A percentile compares a stretch with the other conserved stretches of the same genome.
phyloP scores from a whole-genome alignment of 2,329 filamentous ascomycete genomes.

The Capronia epimyces region DNA sequence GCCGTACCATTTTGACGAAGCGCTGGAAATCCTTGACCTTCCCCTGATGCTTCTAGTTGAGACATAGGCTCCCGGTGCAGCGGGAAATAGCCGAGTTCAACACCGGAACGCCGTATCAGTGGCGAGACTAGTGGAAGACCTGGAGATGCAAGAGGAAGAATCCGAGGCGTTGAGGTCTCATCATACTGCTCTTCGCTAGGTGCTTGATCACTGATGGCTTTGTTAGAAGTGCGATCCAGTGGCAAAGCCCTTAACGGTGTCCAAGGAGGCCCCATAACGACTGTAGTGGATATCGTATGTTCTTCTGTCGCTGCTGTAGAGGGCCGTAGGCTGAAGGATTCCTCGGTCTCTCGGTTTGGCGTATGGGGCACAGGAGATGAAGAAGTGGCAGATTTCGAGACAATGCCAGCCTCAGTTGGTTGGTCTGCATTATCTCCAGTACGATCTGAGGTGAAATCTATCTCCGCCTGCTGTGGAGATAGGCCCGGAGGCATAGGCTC shows the following conservation, averaged over 20 bases:
- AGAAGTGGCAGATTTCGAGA: not conserved
- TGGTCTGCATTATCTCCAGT: not conserved
- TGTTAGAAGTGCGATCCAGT: not conserved
- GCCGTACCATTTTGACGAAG: not conserved
- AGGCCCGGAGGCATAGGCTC: conserved; percentile 4
- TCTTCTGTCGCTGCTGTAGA: not conserved
- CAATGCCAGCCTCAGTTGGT: not conserved
- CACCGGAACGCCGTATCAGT: conserved; percentile 31
- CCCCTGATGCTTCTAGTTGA: conserved; percentile 24
- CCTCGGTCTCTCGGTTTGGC: not conserved
- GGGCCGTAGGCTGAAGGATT: not conserved
- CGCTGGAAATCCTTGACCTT: not conserved
- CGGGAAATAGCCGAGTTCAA: conserved; percentile 33
- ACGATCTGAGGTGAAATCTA: not conserved
- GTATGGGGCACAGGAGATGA: not conserved
- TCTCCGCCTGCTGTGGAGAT: not conserved
- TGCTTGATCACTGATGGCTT: not conserved
- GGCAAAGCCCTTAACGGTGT: conserved; percentile 9
- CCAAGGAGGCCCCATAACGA: conserved; percentile 19
- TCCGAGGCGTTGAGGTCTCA: conserved; percentile 32
- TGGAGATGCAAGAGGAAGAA: conserved; percentile 38
- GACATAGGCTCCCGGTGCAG: conserved; percentile 15
- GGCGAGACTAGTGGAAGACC: conserved; percentile 40
- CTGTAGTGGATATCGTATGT: not conserved
- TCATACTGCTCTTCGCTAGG: conserved; percentile 3